These are phyloP conservation scores for Daldinia eschscholtzii DNA, from an alignment of 2,329 filamentous ascomycete genomes.

Conservation along the genomic window DNA sequence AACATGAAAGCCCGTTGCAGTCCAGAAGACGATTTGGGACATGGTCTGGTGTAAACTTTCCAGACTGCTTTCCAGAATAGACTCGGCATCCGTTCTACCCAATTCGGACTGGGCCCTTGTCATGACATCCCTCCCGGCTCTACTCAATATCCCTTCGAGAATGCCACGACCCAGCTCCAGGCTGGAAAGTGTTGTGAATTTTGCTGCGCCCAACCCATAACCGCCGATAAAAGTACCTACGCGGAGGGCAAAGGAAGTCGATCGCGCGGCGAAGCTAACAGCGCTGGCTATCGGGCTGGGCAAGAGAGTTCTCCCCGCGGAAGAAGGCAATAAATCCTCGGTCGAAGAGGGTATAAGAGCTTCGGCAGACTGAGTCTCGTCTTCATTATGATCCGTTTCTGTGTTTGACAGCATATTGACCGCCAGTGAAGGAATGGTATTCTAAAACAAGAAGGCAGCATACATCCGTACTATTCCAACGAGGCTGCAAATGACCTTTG, in stretches of 20 bases:
- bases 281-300: conserved; percentile 69
- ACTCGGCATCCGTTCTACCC: conserved; percentile 66
- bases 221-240: conserved; percentile 65
- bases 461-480: conserved; percentile 15
- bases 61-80: conserved; percentile 67
- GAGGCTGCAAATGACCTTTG: neutral
- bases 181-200: conserved; percentile 68
- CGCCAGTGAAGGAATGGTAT: neutral
- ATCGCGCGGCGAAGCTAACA: conserved; percentile 71
- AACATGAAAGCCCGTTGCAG: conserved; percentile 70
- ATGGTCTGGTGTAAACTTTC: conserved; percentile 69
- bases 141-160: conserved; percentile 66
- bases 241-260: conserved; percentile 69
- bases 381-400: conserved; percentile 35
- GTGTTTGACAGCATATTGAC: conserved; percentile 23
- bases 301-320: conserved; percentile 63
- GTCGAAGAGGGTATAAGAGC: conserved; percentile 10
- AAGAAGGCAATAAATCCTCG: conserved; percentile 28
- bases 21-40: conserved; percentile 71
- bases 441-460: conserved; percentile 10
- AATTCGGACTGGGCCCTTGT: conserved; percentile 61
- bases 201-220: conserved; percentile 66
- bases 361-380: conserved; percentile 22
- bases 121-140: conserved; percentile 65
- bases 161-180: conserved; percentile 68